phyloP scores from a whole-genome alignment of 2,329 filamentous ascomycete species.

The Pseudonectria foliicola region DNA sequence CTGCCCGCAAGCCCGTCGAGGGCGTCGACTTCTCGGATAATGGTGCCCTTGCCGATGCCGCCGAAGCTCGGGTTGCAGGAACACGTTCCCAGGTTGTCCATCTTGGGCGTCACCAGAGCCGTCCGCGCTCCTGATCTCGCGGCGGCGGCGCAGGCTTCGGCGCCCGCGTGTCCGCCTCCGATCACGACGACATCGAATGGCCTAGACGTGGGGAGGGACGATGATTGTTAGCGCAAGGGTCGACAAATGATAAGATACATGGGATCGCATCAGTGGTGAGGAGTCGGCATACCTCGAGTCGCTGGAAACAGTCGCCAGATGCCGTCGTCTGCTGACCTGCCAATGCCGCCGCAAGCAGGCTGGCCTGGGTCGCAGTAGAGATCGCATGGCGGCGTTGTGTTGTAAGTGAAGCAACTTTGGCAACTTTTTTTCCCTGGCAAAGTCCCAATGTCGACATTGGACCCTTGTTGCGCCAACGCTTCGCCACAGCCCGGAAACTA shows the following conservation, averaged over 20 bases:
- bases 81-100: conserved; percentile 86
- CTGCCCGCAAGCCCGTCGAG: conserved; percentile 83
- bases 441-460: no score
- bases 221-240: conserved; percentile 9
- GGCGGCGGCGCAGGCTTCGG: conserved; percentile 86
- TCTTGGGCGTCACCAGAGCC: conserved; percentile 78
- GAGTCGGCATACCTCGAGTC: conserved; percentile 20
- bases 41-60: conserved; percentile 97
- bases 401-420: background rate
- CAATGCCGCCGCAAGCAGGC: conserved; percentile 12
- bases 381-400: conserved; percentile 23
- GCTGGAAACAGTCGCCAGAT: conserved; percentile 25
- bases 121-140: conserved; percentile 84
- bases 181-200: conserved; percentile 91
- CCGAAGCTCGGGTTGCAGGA: conserved; percentile 97
- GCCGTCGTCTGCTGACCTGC: conserved; percentile 10
- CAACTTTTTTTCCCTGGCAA: no score
- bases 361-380: conserved; percentile 17
- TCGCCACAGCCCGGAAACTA: no score
- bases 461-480: no score
- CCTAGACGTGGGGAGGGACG: conserved; percentile 30
- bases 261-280: no score
- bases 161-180: conserved; percentile 90
- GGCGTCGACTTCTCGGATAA: conserved; percentile 90
- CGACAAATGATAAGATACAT: no score